Percentiles rank a stretch among this genome's conserved stretches.
Conservation (phyloP, 768 basidiomycete genomes). For the Coprinopsis cinerea region DNA sequence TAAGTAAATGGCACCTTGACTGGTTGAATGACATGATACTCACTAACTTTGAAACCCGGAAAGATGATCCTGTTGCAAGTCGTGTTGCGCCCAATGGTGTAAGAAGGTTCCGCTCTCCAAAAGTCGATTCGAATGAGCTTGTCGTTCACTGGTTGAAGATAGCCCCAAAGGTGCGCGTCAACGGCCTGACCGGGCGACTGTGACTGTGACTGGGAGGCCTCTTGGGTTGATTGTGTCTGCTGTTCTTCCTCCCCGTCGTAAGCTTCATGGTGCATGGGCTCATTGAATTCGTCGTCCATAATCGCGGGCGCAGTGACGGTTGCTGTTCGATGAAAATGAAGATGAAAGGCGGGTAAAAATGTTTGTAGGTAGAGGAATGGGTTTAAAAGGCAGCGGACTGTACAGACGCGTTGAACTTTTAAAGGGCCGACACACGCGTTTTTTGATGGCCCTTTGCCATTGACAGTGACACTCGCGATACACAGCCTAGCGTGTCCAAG, state of each 20-base stretch:
- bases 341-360: no score
- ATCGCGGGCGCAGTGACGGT: no score
- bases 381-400: no score
- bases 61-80: conserved; percentile 50
- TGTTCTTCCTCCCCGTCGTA: conserved; percentile 26
- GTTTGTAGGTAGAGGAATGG: no score
- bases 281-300: conserved; percentile 17
- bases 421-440: conserved; percentile 22
- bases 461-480: not conserved
- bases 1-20: not conserved
- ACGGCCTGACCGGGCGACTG: conserved; percentile 13
- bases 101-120: conserved; percentile 42
- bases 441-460: not conserved
- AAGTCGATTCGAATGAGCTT: conserved; percentile 54
- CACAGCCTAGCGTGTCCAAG: not conserved
- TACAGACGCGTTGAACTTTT: no score
- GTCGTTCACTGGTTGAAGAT: conserved; percentile 57
- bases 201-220: conserved; percentile 30
- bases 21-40: conserved; percentile 21
- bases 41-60: conserved; percentile 71
- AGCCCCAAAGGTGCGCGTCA: conserved; percentile 60
- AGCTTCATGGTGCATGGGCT: conserved; percentile 20
- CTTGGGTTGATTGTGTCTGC: conserved; percentile 40
- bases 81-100: conserved; percentile 50
- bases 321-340: no score